Evolutionary conservation across 768 basidiomycete species (phyloP).

Genomic region (Nidularia sp.): DNA sequence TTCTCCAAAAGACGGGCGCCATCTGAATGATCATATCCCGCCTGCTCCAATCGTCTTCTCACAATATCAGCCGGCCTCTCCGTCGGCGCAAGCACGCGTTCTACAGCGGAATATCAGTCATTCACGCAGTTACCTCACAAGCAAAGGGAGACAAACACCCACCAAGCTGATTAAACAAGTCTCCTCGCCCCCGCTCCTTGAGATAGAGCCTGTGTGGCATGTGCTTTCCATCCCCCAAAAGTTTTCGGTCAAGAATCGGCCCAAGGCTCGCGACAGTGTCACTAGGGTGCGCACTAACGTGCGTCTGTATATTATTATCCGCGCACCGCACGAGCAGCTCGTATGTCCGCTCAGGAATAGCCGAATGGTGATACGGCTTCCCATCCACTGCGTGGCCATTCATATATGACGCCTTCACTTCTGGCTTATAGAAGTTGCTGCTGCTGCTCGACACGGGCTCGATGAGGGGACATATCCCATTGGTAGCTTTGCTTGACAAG

Average conservation of each 20-base stretch:
- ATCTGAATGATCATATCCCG: slow-evolving; percentile 83
- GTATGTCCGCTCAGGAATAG: too few relatives aligned
- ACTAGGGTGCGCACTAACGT: slow-evolving; percentile 56
- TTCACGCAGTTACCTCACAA: background rate
- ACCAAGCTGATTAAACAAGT: slow-evolving; percentile 12
- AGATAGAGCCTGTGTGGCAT: slow-evolving; percentile 70
- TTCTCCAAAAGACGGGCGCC: slow-evolving; percentile 71
- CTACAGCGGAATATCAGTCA: slow-evolving; percentile 31
- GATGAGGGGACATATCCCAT: too few relatives aligned
- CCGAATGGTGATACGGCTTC: too few relatives aligned
- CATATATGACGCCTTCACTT: too few relatives aligned
- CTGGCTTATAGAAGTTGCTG: too few relatives aligned
- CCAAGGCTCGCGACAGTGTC: slow-evolving; percentile 70
- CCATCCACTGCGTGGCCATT: too few relatives aligned
- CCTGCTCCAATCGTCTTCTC: slow-evolving; percentile 77
- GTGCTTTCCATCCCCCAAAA: slow-evolving; percentile 42
- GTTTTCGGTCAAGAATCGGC: slow-evolving; percentile 54
- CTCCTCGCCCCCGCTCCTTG: slow-evolving; percentile 74
- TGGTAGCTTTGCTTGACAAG: too few relatives aligned
- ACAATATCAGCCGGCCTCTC: slow-evolving; percentile 88
- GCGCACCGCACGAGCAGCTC: too few relatives aligned
- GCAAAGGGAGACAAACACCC: background rate
- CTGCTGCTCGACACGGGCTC: too few relatives aligned
- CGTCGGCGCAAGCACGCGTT: slow-evolving; percentile 75
- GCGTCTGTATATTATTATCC: slow-evolving; percentile 26